Base-by-base conservation (phyloP, 495 filamentous ascomycete genomes). In the Xylaria venustula region DNA sequence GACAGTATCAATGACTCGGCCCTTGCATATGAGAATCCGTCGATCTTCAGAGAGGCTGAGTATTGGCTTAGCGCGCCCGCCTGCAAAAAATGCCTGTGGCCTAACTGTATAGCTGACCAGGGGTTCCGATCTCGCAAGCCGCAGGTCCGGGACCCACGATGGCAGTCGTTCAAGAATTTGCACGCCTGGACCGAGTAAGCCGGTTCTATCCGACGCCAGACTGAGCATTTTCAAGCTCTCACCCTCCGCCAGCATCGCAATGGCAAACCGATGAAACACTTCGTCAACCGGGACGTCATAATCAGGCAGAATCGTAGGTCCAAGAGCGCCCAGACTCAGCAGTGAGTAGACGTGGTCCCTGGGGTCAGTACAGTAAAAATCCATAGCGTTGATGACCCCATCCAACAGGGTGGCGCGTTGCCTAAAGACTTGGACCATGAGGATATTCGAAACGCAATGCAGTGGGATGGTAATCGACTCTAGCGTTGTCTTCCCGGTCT, bases 101-200 rank as follows among this genome's bases (percentile, higher is more conserved):
- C 63, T 56, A 26, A 66, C 56, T 2, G 67, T 72, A 57, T 66
- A 70, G 19, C 55, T 58, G 11, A 67, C 59, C 25, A 72, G 45
- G 20, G 52, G 50, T 20, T 68, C 57, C 45, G 25, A 25, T 32
- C 25, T 41, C 28, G 60, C 44, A 15, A 55, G 20, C 2, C 50
- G 65, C 40, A 68, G 54, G 41, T 72, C 67, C 1, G 70, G 70
- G n/a, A 62, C 65, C 70, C 70, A 72, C 2, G 67, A 66, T 5
- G 70, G 67, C 2, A 72, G 63, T 26, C 47, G 46, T 36, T 60
- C 57, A 9, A 60, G 14, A 30, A 55, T 41, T 8, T 42, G 14
- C 37, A 41, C 0, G 7, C 19, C 15, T 19, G 23, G 32, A 1
- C 0, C 4, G 1, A 6, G 0, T 6, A 23, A 7, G 14, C 17